Conservation (phyloP, 2,329 filamentous ascomycete species). For the Aureobasidium pullulans region DNA sequence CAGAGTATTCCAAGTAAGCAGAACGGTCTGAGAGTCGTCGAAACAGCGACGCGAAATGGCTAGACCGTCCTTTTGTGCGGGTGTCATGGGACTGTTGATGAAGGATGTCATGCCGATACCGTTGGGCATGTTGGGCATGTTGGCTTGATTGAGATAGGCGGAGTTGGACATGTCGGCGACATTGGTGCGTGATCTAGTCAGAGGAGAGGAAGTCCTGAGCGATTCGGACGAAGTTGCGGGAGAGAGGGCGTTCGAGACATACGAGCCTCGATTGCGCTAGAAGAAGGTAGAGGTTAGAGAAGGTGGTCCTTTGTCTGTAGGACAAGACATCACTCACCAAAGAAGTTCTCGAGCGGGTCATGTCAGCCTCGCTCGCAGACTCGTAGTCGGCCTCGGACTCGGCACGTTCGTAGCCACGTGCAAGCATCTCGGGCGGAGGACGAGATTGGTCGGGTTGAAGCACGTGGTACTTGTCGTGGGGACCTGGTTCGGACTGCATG, state of each 20-base stretch:
- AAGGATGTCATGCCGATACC: slow-evolving; percentile 50
- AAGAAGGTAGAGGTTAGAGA: slow-evolving; percentile 7
- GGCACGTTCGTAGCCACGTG: slow-evolving; percentile 69
- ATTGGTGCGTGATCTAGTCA: slow-evolving; percentile 52
- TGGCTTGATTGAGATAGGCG: slow-evolving; percentile 40
- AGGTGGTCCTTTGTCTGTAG: slow-evolving; percentile 18
- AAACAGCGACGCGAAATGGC: slow-evolving; percentile 75
- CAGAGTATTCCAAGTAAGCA: slow-evolving; percentile 81
- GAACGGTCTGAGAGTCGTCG: slow-evolving; percentile 73
- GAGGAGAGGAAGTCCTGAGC: slow-evolving; percentile 61
- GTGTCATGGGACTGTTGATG: slow-evolving; percentile 41
- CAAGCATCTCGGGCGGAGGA: slow-evolving; percentile 85
- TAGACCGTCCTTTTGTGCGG: slow-evolving; percentile 28
- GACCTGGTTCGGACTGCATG: slow-evolving; percentile 72
- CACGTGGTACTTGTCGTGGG: slow-evolving; percentile 80
- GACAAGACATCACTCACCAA: slow-evolving; percentile 46
- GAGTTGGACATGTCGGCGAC: slow-evolving; percentile 37
- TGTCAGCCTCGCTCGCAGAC: slow-evolving; percentile 73
- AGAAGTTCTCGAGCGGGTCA: slow-evolving; percentile 62
- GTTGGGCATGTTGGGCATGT: slow-evolving; percentile 32
- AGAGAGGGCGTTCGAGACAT: slow-evolving; percentile 63
- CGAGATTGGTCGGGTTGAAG: slow-evolving; percentile 83
- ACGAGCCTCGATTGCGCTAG: slow-evolving; percentile 59
- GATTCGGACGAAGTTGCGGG: slow-evolving; percentile 90
- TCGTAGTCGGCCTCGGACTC: slow-evolving; percentile 81